Conservation (phyloP, 1,139 yeast genomes). For the Protomyces inundatus region DNA sequence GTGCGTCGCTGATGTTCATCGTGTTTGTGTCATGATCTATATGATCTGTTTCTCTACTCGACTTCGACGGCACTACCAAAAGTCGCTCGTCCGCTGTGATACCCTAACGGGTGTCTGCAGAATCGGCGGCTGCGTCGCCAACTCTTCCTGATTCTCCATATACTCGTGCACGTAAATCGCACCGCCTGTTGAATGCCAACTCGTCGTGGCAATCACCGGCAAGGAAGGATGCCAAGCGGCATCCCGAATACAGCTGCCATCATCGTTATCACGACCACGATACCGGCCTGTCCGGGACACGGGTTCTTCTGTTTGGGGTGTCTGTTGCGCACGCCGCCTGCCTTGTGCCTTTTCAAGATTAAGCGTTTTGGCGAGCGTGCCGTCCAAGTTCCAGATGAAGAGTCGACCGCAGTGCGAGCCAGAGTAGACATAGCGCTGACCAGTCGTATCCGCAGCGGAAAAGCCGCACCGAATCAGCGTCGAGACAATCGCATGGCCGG, state of each 20-base stretch:
- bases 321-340: background rate
- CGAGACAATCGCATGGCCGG: constrained; percentile 37
- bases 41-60: no score
- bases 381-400: constrained; percentile 39
- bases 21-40: no score
- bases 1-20: no score
- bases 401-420: constrained; percentile 38
- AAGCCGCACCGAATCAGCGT: constrained; percentile 39
- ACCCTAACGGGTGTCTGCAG: background rate
- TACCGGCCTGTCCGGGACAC: constrained; percentile 15
- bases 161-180: constrained; percentile 31
- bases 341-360: constrained; percentile 17
- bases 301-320: constrained; percentile 2
- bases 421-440: constrained; percentile 38
- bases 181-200: constrained; percentile 32
- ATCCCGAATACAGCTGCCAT: constrained; percentile 31
- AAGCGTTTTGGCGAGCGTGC: constrained; percentile 32
- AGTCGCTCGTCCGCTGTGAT: no score
- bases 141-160: constrained; percentile 16
- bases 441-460: constrained; percentile 36
- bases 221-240: constrained; percentile 34
- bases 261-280: constrained; percentile 10
- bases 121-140: background rate
- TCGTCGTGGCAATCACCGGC: constrained; percentile 32
- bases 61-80: no score